phyloP scores from a whole-genome alignment of 208 protist species.

The Naegleria lovaniensis region DNA sequence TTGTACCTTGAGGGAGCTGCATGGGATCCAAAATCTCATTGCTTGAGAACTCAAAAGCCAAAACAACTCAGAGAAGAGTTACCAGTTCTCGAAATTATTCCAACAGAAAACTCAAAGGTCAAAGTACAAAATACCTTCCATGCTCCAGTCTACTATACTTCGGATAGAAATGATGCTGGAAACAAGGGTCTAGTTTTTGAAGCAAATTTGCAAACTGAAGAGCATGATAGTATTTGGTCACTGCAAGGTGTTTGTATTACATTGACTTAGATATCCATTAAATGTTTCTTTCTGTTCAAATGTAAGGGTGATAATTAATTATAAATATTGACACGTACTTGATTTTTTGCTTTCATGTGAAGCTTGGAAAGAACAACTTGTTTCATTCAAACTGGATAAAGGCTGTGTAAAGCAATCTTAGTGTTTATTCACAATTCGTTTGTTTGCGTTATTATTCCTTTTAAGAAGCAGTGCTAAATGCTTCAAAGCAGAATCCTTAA shows the following conservation, averaged over 20 bases:
- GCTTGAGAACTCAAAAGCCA: slow-evolving; percentile 75
- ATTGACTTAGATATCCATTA: neutral
- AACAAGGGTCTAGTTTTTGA: slow-evolving; percentile 96
- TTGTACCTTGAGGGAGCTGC: slow-evolving; percentile 93
- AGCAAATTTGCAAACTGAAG: slow-evolving; percentile 81
- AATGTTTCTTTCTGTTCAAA: neutral
- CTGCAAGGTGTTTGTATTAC: slow-evolving; percentile 74
- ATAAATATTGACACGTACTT: too few relatives aligned
- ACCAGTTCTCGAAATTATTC: slow-evolving; percentile 94
- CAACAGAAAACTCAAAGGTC: slow-evolving; percentile 84
- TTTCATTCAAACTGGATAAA: too few relatives aligned
- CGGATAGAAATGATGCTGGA: slow-evolving; percentile 86
- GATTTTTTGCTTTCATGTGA: too few relatives aligned
- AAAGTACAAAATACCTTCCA: slow-evolving; percentile 87
- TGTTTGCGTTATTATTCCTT: neutral
- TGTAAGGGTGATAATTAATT: too few relatives aligned
- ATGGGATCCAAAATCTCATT: slow-evolving; percentile 79
- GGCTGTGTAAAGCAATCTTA: too few relatives aligned
- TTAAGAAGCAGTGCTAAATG: neutral
- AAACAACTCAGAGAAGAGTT: slow-evolving; percentile 92
- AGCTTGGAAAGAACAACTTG: too few relatives aligned
- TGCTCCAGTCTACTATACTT: slow-evolving; percentile 97
- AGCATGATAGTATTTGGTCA: slow-evolving; percentile 89
- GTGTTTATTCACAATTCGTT: too few relatives aligned
- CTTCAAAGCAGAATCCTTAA: neutral